Conservation (phyloP, 257 asterid species). For the Verbascum thapsus region DNA sequence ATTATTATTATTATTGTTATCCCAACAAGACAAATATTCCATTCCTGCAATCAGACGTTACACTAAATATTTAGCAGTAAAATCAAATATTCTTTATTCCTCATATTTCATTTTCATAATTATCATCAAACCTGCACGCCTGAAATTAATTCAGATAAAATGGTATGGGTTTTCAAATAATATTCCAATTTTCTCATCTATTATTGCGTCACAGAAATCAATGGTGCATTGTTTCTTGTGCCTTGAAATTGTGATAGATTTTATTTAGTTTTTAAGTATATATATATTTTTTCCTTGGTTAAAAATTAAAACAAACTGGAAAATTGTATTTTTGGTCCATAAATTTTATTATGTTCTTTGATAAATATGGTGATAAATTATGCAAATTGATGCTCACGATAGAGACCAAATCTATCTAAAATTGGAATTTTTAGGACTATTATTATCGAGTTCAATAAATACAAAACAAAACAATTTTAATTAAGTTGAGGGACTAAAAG, state of each 20-base stretch:
- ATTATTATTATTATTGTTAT: too few relatives aligned
- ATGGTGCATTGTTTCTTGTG: slow-evolving; percentile 29
- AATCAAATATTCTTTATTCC: neutral
- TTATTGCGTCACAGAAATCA: slow-evolving; percentile 8
- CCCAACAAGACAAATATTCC: slow-evolving; percentile 23
- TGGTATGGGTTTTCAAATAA: slow-evolving; percentile 20
- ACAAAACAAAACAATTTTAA: too few relatives aligned
- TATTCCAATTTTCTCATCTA: slow-evolving; percentile 3
- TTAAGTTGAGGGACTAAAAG: too few relatives aligned
- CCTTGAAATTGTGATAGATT: slow-evolving; percentile 21
- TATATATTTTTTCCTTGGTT: too few relatives aligned
- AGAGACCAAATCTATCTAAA: too few relatives aligned
- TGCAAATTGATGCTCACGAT: too few relatives aligned
- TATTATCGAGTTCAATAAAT: too few relatives aligned
- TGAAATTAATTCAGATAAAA: slow-evolving; percentile 18
- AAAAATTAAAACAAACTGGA: too few relatives aligned
- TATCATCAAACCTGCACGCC: slow-evolving; percentile 4
- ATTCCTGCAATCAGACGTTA: slow-evolving; percentile 8
- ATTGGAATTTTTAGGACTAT: too few relatives aligned
- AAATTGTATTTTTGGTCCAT: too few relatives aligned
- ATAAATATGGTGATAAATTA: too few relatives aligned
- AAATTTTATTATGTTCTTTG: too few relatives aligned
- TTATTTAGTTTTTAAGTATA: neutral
- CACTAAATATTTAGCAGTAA: neutral
- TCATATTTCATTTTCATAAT: slow-evolving; percentile 31